Evolutionary conservation across 2,329 filamentous ascomycete species (phyloP), one percentile per base, ranked within the genome.

Genomic region (Aspergillus bombycis): DNA sequence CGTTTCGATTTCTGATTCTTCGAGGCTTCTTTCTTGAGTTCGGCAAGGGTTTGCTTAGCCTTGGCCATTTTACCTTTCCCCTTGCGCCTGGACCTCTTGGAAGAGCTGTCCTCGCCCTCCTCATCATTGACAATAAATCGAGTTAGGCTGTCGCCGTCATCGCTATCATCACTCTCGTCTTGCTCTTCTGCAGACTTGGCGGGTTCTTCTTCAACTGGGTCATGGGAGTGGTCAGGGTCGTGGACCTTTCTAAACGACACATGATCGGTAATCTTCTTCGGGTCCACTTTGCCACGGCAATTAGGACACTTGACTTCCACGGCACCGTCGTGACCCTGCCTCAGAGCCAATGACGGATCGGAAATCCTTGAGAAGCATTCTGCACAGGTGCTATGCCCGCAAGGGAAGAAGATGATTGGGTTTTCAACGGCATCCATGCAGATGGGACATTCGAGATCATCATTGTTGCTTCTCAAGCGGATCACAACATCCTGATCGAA

Each of bases 341-440:
- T 85, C 48, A 90, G 79, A 19, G 81, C 81, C 60, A 83, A 80
- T 1, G 83, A 78, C 4, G 88, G 87, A 65, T 92, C 91, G 0
- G 84, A 83, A 54, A 96, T 84, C 60, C 85, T 87, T 7, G 87
- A 84, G 65, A 95, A 88, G 73, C 93, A 97, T 66, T 93, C 90
- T 1, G 85, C 81, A 76, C 93, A 97, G 28, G 88, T 88, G 64
- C 89, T 87, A 72, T 97, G 93, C 2, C 93, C 93, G 72, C 93
- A 97, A 1, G 92, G 92, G 58, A 92, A 83, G 75, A 94, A 90
- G 66, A 96, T 91, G 3, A 86, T 86, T 0, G 92, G 91, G 65
- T 94, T 93, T 16, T 85, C 83, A 8, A 90, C 87, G 2, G 83
- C 88, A 71, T 97, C 93, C 63, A 91, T 89, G 75, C 93, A 97